These are phyloP conservation scores for Neurospora cerealis DNA, from an alignment of 495 filamentous ascomycete species.

Conservation along the genomic window DNA sequence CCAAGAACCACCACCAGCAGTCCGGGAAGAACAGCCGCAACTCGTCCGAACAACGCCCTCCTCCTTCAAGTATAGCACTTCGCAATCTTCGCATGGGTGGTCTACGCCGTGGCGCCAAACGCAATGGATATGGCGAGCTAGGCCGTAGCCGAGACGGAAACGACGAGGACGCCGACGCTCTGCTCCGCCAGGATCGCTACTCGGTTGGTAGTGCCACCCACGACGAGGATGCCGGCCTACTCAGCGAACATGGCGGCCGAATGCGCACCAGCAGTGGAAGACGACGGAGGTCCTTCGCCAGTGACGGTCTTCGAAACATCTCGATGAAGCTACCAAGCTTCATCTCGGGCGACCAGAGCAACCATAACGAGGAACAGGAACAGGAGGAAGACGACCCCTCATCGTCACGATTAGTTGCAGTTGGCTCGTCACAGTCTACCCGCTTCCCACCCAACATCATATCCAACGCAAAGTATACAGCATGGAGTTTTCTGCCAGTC, in stretches of 20 bases:
- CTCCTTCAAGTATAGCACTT: constrained; percentile 51
- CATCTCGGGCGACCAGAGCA: constrained; percentile 24
- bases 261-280: constrained; percentile 10
- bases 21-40: constrained; percentile 20
- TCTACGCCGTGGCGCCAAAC: constrained; percentile 36
- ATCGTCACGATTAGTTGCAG: constrained; percentile 39
- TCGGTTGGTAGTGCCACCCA: constrained; percentile 40
- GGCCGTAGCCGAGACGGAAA: constrained; percentile 42
- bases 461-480: constrained; percentile 97
- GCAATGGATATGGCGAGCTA: constrained; percentile 49
- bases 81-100: constrained; percentile 59
- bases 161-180: constrained; percentile 46
- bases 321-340: constrained; percentile 43
- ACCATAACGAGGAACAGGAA: constrained; percentile 24
- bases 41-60: constrained; percentile 31
- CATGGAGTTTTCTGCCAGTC: constrained; percentile 84
- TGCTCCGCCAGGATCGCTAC: constrained; percentile 51
- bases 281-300: constrained; percentile 23
- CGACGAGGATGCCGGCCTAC: constrained; percentile 58
- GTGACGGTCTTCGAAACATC: constrained; percentile 26
- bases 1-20: constrained; percentile 1
- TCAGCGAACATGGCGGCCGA: constrained; percentile 31
- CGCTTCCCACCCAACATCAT: constrained; percentile 76
- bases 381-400: constrained; percentile 45
- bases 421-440: constrained; percentile 38